These are phyloP conservation scores for Paxillus rubicundulus DNA, from an alignment of 768 basidiomycete species.

Conservation along the genomic window DNA sequence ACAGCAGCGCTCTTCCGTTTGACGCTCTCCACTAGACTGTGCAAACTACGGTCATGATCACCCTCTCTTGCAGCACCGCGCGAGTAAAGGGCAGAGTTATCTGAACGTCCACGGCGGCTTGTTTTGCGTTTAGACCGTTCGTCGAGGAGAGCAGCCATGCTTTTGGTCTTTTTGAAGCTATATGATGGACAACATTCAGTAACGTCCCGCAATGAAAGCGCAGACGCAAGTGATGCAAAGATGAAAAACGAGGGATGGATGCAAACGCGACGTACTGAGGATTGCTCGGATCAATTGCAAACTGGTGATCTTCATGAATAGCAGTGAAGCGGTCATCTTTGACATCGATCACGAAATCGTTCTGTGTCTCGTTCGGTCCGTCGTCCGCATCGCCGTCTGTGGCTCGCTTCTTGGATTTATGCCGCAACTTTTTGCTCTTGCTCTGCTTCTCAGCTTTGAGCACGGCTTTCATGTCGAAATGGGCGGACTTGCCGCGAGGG, in stretches of 20 bases:
- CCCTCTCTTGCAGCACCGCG: slow-evolving; percentile 1
- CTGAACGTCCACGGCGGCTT: slow-evolving; percentile 19
- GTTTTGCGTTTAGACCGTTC: slow-evolving; percentile 73
- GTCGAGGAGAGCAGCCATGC: slow-evolving; percentile 81
- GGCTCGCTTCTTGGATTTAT: slow-evolving; percentile 16
- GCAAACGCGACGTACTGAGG: slow-evolving; percentile 66
- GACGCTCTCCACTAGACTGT: slow-evolving; percentile 78
- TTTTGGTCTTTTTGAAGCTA: slow-evolving; percentile 92
- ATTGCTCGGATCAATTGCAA: slow-evolving; percentile 94
- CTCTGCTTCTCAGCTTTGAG: slow-evolving; percentile 77
- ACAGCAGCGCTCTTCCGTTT: slow-evolving; percentile 66
- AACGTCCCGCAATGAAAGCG: not conserved
- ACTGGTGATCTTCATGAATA: slow-evolving; percentile 85
- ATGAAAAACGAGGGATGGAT: not conserved
- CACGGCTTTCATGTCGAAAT: slow-evolving; percentile 90
- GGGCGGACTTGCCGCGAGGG: slow-evolving; percentile 55
- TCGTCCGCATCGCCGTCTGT: slow-evolving; percentile 37
- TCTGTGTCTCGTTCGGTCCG: slow-evolving; percentile 66
- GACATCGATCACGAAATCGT: slow-evolving; percentile 80
- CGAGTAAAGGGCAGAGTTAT: not conserved
- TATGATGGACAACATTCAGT: not conserved
- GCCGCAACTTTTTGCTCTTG: slow-evolving; percentile 43
- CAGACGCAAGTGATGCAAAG: not conserved
- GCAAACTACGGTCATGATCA: slow-evolving; percentile 42
- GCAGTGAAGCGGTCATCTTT: slow-evolving; percentile 86